Base-by-base conservation (phyloP, 345 rosid genomes). In the Clausena lansium region DNA sequence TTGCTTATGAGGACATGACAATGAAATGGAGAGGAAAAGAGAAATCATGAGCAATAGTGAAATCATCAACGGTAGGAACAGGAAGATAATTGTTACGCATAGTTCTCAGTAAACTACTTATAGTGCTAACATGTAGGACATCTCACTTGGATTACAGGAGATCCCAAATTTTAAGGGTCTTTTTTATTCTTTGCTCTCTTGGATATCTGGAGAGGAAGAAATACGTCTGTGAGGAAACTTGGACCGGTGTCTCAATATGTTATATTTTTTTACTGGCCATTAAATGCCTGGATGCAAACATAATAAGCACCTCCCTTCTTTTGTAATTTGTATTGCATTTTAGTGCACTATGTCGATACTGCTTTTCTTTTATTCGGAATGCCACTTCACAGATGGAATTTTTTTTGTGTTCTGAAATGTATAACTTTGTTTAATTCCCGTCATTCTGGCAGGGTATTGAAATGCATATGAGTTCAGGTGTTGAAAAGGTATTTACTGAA, bases 381-480 rank as follows among this genome's bases (percentile, higher is more conserved):
- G 68, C 13, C 50, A 14, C 35, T 39, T 45, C 28, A 14, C 28
- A 11, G 5, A 30, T 64, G 32, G 45, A n/a, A 20, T 33, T 19
- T 50, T 50, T 39, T 64, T 19, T 32, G n/a, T 75, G 22, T 64
- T 47, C 67, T 65, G 62, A 35, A 65, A 52, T 7, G 35, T 36
- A 66, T 62, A 35, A 33, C n/a, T 59, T 36, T 54, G 66, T 20
- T 71, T 72, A 67, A 47, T n/a, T 60, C 30, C 62, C 67, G 10
- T 45, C 28, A 39, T 71, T 36, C 52, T 70, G 59, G 71, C 91
- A 96, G 99, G 98, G 98, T 75, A 92, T 96, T 81, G 99, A 96
- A 86, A 96, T 92, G 91, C 91, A 86, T 64, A 70, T 88, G 92
- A 91, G 87, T 81, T 84, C 95, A 47, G 93, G 94, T 83, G 58